Conservation (phyloP, 805 yeast genomes). For the Lipomyces orientalis region DNA sequence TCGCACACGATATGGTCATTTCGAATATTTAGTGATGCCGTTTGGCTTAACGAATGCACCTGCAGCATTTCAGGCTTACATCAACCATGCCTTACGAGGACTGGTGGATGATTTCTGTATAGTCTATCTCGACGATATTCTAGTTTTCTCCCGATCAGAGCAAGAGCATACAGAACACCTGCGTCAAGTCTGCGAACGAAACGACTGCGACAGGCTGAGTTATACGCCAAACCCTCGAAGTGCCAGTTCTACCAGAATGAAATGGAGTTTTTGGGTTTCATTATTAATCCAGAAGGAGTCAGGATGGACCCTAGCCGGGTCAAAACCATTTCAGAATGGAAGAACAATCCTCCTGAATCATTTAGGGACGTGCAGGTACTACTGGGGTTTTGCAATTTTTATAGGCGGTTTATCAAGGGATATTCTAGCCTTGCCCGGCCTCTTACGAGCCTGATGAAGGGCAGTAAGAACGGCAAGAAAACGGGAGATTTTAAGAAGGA, state of each 20-base stretch:
- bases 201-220: neutral
- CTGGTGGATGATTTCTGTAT: constrained; percentile 17
- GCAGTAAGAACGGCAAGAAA: constrained; percentile 4
- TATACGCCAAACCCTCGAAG: constrained; percentile 14
- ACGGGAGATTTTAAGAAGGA: neutral
- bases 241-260: constrained; percentile 10
- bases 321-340: constrained; percentile 10
- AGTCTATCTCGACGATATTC: constrained; percentile 40
- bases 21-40: constrained; percentile 42
- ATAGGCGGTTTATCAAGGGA: constrained; percentile 1
- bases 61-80: constrained; percentile 39
- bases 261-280: constrained; percentile 13
- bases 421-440: neutral
- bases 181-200: constrained; percentile 2
- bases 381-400: constrained; percentile 4
- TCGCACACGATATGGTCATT: constrained; percentile 36
- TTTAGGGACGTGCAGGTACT: neutral
- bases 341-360: neutral
- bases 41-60: constrained; percentile 44
- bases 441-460: constrained; percentile 7
- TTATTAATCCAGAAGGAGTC: neutral
- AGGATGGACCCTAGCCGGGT: constrained; percentile 7
- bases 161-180: constrained; percentile 32
- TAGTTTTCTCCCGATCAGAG: constrained; percentile 23
- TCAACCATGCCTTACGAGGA: constrained; percentile 24